Conservation (phyloP, 176 grass and related monocot species). For the Rhynchospora breviuscula region DNA sequence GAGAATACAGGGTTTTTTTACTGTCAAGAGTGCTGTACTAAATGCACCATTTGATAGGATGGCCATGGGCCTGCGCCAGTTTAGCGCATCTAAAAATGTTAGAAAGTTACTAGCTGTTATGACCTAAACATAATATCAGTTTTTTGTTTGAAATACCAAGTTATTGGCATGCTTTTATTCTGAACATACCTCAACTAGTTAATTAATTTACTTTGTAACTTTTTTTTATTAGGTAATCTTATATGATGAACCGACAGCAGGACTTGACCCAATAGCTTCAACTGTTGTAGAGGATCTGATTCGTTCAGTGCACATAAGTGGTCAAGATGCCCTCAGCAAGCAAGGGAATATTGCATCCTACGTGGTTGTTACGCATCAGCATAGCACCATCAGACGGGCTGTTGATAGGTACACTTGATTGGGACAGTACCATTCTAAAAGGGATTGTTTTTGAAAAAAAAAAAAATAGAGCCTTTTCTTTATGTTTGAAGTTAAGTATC, state of each 20-base stretch:
- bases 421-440: not conserved
- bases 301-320: constrained; percentile 67
- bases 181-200: not conserved
- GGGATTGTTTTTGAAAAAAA: not conserved
- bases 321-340: constrained; percentile 55
- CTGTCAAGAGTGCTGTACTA: not conserved
- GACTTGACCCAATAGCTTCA: constrained; percentile 93
- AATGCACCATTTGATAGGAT: not conserved
- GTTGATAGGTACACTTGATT: constrained; percentile 59
- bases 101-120: not conserved
- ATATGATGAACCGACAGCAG: constrained; percentile 95
- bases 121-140: not conserved
- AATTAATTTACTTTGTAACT: not conserved
- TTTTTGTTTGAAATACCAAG: not conserved
- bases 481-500: not conserved
- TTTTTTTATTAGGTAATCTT: constrained; percentile 55
- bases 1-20: not conserved
- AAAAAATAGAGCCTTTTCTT: not conserved
- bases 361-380: constrained; percentile 93
- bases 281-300: constrained; percentile 98
- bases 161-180: not conserved
- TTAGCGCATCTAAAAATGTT: not conserved
- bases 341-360: constrained; percentile 81
- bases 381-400: constrained; percentile 94
- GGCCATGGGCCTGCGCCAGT: not conserved